Percentiles rank a stretch among this genome's conserved stretches.
phyloP scores from a whole-genome alignment of 352 stramenopile species.

The Globisporangium recalcitrans region DNA sequence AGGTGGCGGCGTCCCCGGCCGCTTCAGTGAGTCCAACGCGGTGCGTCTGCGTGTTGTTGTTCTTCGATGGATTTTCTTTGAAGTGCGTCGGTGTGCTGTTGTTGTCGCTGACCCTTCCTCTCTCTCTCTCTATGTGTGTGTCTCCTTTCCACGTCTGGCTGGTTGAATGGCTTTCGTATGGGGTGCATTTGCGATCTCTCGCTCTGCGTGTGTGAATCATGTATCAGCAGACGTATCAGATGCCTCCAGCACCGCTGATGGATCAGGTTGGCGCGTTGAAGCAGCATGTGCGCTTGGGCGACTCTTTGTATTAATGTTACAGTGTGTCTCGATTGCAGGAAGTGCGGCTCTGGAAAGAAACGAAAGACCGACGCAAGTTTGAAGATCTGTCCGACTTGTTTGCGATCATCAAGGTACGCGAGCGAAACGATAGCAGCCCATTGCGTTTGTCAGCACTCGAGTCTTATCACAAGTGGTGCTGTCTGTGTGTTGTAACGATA shows the following conservation, averaged over 20 bases:
- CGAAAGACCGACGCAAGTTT: constrained; percentile 83
- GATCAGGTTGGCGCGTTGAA: constrained; percentile 23
- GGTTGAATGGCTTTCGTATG: not conserved
- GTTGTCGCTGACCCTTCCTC: not conserved
- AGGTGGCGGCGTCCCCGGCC: not conserved
- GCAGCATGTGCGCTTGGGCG: not conserved
- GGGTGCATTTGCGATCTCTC: not conserved
- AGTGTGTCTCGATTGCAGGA: constrained; percentile 26
- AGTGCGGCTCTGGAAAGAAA: constrained; percentile 77
- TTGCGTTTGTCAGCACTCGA: too few relatives aligned
- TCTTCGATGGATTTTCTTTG: constrained; percentile 4
- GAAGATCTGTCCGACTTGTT: constrained; percentile 92
- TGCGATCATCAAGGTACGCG: constrained; percentile 92
- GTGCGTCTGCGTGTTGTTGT: not conserved
- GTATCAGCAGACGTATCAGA: constrained; percentile 21
- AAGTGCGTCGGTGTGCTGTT: not conserved
- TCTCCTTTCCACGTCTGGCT: not conserved
- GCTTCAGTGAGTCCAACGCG: constrained; percentile 9
- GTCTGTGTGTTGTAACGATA: constrained; percentile 8
- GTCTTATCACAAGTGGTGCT: not conserved
- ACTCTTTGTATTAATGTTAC: not conserved
- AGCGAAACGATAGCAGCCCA: not conserved
- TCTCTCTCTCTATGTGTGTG: not conserved
- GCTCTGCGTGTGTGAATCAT: not conserved
- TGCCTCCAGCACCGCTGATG: constrained; percentile 19